Conservation (phyloP, 257 asterid genomes). For the Solanum bulbocastanum region DNA sequence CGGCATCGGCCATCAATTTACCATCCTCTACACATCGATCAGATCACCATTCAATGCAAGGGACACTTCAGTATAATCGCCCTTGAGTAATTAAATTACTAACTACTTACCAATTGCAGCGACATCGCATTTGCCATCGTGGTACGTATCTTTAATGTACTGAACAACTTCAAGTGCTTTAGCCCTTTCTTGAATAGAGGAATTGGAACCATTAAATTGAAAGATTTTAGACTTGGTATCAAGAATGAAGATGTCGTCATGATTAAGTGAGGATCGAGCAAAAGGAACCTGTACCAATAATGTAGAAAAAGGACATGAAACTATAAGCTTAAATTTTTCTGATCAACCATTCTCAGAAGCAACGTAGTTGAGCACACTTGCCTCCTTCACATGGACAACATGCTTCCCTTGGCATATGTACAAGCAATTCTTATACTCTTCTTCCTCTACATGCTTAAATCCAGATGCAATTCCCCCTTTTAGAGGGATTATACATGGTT, state of each 20-base stretch:
- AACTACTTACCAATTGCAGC: constrained; percentile 77
- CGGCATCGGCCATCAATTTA: constrained; percentile 98
- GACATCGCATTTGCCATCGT: constrained; percentile 93
- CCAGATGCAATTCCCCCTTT: constrained; percentile 96
- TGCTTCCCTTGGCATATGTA: constrained; percentile 92
- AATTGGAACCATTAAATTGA: constrained; percentile 95
- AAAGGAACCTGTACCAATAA: constrained; percentile 62
- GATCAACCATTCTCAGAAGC: neutral
- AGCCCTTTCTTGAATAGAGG: constrained; percentile 99
- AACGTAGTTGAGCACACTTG: constrained; percentile 18
- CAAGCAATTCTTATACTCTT: constrained; percentile 71
- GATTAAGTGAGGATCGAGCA: constrained; percentile 94
- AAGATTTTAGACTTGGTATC: constrained; percentile 84
- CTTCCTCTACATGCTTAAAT: constrained; percentile 68
- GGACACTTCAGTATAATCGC: constrained; percentile 13
- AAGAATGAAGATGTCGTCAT: constrained; percentile 91
- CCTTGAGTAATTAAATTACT: constrained; percentile 2
- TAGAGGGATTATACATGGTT: constrained; percentile 95
- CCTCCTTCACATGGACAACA: constrained; percentile 95
- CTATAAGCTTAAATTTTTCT: neutral
- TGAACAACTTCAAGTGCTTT: constrained; percentile 98
- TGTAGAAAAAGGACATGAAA: constrained; percentile 1
- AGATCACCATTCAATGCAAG: constrained; percentile 7
- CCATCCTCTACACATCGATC: constrained; percentile 75
- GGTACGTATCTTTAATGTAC: constrained; percentile 88